Evolutionary conservation across 75 land plant species (phyloP).

Genomic region (Azolla pinnata): DNA sequence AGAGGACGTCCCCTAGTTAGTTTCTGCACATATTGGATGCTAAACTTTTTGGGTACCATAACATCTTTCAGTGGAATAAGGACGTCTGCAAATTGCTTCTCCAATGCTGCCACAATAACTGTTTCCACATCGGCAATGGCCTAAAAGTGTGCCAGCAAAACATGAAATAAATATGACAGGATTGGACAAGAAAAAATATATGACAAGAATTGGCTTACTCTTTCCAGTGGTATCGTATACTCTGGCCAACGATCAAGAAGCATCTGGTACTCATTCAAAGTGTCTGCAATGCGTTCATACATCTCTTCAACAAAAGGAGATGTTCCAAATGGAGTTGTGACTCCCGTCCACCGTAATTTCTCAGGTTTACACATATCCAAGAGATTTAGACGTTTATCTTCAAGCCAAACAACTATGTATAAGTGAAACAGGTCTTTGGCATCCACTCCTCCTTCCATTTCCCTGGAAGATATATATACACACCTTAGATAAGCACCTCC

Average conservation of each 20-base stretch:
- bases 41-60: conserved; percentile 68
- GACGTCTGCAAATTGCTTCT: conserved; percentile 74
- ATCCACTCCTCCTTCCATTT: conserved; percentile 68
- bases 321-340: conserved; percentile 52
- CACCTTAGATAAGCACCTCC: no score
- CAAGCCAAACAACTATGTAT: conserved; percentile 81
- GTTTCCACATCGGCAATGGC: conserved; percentile 72
- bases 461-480: conserved; percentile 29
- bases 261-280: conserved; percentile 61
- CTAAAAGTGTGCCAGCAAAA: conserved; percentile 31
- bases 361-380: conserved; percentile 88
- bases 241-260: conserved; percentile 90
- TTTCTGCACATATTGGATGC: conserved; percentile 73
- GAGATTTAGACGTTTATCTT: conserved; percentile 66
- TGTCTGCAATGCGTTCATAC: conserved; percentile 69
- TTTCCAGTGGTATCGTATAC: conserved; percentile 69
- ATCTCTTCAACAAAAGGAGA: conserved; percentile 85
- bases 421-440: conserved; percentile 64
- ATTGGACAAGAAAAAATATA: neutral
- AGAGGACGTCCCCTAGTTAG: conserved; percentile 60
- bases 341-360: conserved; percentile 62
- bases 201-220: conserved; percentile 33
- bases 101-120: conserved; percentile 64
- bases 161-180: neutral
- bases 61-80: conserved; percentile 82